Evolutionary conservation across 2,329 filamentous ascomycete species (phyloP), one percentile per base, ranked within the genome.

Genomic region (Colletotrichum scovillei): DNA sequence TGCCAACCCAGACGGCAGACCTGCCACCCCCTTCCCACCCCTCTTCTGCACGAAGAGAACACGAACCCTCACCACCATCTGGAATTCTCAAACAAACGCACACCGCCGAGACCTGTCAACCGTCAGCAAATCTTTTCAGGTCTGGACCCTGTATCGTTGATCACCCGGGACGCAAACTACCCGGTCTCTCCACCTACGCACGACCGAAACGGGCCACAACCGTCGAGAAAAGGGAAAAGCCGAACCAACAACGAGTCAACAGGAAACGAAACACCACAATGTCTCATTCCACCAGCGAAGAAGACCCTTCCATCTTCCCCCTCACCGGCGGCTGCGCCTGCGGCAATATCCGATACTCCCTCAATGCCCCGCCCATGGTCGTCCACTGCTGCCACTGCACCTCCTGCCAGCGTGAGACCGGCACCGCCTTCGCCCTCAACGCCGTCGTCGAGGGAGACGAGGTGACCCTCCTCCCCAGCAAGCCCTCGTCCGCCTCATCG

Each of bases 301-400:
- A 66, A 22, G 52, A 66, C 55, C 63, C 52, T 26, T 56, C 63
- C 38, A 55, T 63, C 52, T 74, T 76, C 76, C 66, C 80, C 74
- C 76, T 84, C 74, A 69, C 79, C 38, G 82, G 82, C 69, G 91
- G 90, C 71, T 94, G 93, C 80, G 88, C 90, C 65, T 94, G 92
- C 80, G 91, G 91, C 16, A 90, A 93, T 78, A 86, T 92, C 75
- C 93, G 92, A 80, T 92, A 94, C 80, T 82, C 91, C 14, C 86
- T 90, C 38, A 89, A 90, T 76, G 82, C 92, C 2, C 83, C 92
- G n/a, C 80, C 85, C 24, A 78, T 87, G 55, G 74, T 84, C 64
- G 81, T 84, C 42, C 83, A 88, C 76, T 84, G 82, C 81, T 88
- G 86, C 78, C 83, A 86, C 78, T 88, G 86, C 79, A 84, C 83